These are phyloP conservation scores for Claviceps maximensis DNA, from an alignment of 2,329 filamentous ascomycete species.

Conservation along the genomic window DNA sequence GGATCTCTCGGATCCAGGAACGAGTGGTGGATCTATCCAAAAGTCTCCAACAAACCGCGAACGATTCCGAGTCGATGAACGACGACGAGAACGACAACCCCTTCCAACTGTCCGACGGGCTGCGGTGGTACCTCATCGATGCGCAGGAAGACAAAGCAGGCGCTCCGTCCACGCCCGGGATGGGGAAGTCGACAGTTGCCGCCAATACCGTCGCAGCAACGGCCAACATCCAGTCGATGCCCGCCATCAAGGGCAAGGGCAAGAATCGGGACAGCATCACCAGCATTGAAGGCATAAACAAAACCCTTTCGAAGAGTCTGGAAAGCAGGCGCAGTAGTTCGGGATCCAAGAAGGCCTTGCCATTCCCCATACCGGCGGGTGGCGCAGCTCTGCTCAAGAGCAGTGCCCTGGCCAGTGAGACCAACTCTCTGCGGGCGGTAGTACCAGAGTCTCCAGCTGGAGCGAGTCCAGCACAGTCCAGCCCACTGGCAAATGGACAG, in stretches of 20 bases:
- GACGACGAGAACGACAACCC: constrained; percentile 85
- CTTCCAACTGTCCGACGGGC: constrained; percentile 86
- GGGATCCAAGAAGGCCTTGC: constrained; percentile 63
- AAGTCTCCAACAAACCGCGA: constrained; percentile 40
- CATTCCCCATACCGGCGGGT: constrained; percentile 30
- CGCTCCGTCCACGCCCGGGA: constrained; percentile 80
- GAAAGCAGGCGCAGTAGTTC: constrained; percentile 85
- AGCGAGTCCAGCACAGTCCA: constrained; percentile 27
- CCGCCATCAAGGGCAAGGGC: constrained; percentile 28
- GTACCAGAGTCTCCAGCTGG: constrained; percentile 28
- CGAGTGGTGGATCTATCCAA: constrained; percentile 85
- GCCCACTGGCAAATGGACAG: constrained; percentile 13
- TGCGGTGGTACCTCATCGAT: constrained; percentile 94
- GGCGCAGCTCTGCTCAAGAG: constrained; percentile 31
- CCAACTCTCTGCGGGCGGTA: constrained; percentile 41
- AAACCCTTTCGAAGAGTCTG: constrained; percentile 72
- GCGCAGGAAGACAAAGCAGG: constrained; percentile 85
- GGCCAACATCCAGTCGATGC: constrained; percentile 52
- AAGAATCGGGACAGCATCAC: constrained; percentile 32
- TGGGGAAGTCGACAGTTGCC: constrained; percentile 84
- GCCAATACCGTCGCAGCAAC: constrained; percentile 77
- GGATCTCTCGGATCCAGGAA: constrained; percentile 83
- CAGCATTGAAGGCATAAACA: constrained; percentile 60
- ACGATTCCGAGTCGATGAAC: constrained; percentile 36
- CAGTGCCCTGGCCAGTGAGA: constrained; percentile 42